Base-by-base conservation (phyloP, 148 eudicot genomes). In the Nyssa sinensis region DNA sequence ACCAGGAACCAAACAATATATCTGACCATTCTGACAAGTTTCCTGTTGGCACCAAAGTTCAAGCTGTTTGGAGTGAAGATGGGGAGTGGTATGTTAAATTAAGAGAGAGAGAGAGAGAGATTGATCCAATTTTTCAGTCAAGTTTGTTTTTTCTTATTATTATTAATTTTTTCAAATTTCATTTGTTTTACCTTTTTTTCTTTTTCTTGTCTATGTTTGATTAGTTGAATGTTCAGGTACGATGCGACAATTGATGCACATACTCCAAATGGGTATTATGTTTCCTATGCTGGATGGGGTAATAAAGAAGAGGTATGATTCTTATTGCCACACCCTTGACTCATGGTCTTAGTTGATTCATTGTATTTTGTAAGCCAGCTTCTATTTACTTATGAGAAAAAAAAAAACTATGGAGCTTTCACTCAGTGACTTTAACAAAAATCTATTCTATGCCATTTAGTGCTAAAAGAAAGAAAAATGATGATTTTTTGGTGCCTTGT, bases 51-150 rank as follows among this genome's bases (percentile, higher is more conserved):
- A 85, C 88, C 23, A 92, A 92, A 83, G 88, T 95, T 83, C 98
- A 89, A 82, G 97, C 97, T 49, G 97, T 95, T 74, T 95, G 86
- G 86, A 95, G 98, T 80, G 96, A 90, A 80, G 98, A 95, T 75
- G 98, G 98, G 72, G 99, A 95, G 78, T 95, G 99, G 99, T 95
- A 80, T 68, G 74, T 72, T 34, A 53, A 79, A 72, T 41, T 23
- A 61, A 24, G 65, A 32, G 31, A 47, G 41, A 12, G 57, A 75
- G 51, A 74, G 55, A 24, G 65, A 32, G 31, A 47, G 41, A 12
- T 44, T 72, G 51, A 74, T 34, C 73, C 28, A 64, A 25, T 7
- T 59, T 25, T 60, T 51, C 72, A 70, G 12, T 70, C 60, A 62
- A 30, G 53, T 23, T 62, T 62, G 69, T 57, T 8, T 74, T 68